Evolutionary conservation across 176 grass and related monocot species (phyloP).

Genomic region (Aegilops sharonensis): DNA sequence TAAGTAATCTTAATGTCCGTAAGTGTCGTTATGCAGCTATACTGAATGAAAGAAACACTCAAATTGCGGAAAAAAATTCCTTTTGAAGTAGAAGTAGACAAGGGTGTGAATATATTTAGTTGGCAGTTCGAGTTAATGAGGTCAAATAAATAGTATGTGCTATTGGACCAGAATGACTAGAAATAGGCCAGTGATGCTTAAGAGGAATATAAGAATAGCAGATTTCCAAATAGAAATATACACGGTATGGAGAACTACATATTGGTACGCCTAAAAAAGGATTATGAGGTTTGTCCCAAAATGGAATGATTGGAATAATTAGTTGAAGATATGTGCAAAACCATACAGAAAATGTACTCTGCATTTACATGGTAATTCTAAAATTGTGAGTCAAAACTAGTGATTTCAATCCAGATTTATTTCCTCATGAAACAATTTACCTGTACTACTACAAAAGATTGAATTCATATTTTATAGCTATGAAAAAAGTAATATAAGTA

Average conservation of each 20-base stretch:
- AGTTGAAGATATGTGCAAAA: neutral
- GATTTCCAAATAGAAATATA: neutral
- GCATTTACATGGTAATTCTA: neutral
- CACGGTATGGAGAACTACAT: too few relatives aligned
- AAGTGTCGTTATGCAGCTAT: neutral
- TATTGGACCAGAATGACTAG: neutral
- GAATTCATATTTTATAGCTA: neutral
- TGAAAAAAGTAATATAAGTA: too few relatives aligned
- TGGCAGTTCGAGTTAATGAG: neutral
- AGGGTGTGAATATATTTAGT: neutral
- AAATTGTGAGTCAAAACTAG: neutral
- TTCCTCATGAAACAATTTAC: neutral
- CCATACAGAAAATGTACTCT: neutral
- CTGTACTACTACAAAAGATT: neutral
- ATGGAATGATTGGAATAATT: neutral
- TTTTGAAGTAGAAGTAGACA: neutral
- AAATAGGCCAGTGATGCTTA: neutral
- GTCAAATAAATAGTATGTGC: neutral
- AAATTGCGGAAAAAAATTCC: neutral
- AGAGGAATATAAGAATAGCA: neutral
- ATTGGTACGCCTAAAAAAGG: neutral
- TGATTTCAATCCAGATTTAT: neutral
- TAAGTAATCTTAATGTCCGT: neutral
- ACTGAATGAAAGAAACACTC: neutral
- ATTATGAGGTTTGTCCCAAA: neutral